Percentiles rank a stretch among this genome's conserved stretches.
These are phyloP conservation scores for Candida smagusa DNA, from an alignment of 1,139 yeast genomes.

Conservation along the genomic window DNA sequence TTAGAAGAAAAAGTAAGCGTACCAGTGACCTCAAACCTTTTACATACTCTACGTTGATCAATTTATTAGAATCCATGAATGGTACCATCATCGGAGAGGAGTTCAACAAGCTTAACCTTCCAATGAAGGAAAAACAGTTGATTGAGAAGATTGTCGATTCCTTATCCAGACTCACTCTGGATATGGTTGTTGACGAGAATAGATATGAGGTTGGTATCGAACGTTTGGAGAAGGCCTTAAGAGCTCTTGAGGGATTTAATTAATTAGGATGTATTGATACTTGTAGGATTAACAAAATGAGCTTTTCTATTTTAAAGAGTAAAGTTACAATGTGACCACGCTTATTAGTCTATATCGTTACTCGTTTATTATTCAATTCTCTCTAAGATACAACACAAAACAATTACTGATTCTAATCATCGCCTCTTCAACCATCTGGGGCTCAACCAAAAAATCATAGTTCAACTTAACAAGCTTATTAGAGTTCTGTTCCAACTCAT, in stretches of 20 bases:
- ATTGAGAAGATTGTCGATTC: constrained; percentile 85
- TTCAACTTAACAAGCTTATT: constrained; percentile 29
- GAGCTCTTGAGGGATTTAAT: constrained; percentile 78
- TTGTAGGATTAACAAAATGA: neutral
- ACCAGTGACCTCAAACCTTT: constrained; percentile 44
- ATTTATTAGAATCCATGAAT: constrained; percentile 59
- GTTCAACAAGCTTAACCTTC: constrained; percentile 70
- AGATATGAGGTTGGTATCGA: constrained; percentile 79
- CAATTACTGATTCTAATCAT: constrained; percentile 12
- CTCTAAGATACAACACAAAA: constrained; percentile 3
- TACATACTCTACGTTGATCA: constrained; percentile 56
- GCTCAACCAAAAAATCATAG: constrained; percentile 36
- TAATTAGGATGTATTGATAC: neutral
- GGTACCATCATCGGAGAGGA: constrained; percentile 67
- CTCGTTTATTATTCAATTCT: neutral
- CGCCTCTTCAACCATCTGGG: constrained; percentile 14
- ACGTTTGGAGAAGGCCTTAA: constrained; percentile 73
- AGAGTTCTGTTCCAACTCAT: constrained; percentile 21
- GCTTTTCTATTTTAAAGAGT: no score
- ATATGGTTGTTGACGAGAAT: constrained; percentile 80
- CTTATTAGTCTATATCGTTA: no score
- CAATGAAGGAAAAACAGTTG: constrained; percentile 71
- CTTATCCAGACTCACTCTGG: constrained; percentile 78
- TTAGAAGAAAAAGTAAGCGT: constrained; percentile 16
- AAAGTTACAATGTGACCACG: no score